Percentiles rank a stretch among this genome's conserved stretches.
These are phyloP conservation scores for Orbilia blumenaviensis DNA, from an alignment of 2,329 filamentous ascomycete species.

Conservation along the genomic window DNA sequence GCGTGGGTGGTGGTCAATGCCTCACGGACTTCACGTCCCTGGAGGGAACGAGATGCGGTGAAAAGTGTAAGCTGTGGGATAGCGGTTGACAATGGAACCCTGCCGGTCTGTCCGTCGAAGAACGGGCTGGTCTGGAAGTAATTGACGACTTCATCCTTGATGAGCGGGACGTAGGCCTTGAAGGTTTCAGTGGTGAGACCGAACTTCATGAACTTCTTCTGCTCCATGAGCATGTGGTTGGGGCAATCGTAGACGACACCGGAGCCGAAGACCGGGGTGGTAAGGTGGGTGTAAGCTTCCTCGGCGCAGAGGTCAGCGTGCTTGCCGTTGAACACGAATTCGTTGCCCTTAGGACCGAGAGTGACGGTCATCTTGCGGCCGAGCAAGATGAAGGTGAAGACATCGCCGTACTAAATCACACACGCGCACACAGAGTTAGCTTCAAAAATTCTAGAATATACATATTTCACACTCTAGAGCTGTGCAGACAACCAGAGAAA, in stretches of 20 bases:
- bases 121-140: constrained; percentile 69
- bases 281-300: constrained; percentile 84
- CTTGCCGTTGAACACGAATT: constrained; percentile 92
- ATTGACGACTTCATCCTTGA: constrained; percentile 73
- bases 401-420: constrained; percentile 76
- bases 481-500: too few species aligned
- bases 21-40: constrained; percentile 78
- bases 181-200: constrained; percentile 79
- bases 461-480: neutral
- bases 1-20: constrained; percentile 77
- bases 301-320: constrained; percentile 88
- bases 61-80: constrained; percentile 83
- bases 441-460: too few species aligned
- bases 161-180: constrained; percentile 75
- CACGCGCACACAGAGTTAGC: too few species aligned
- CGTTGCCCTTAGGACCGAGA: constrained; percentile 81
- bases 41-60: constrained; percentile 78
- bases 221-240: constrained; percentile 85
- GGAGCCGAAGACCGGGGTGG: constrained; percentile 75
- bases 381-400: constrained; percentile 87
- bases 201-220: constrained; percentile 90
- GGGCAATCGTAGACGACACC: constrained; percentile 86
- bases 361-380: constrained; percentile 90
- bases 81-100: constrained; percentile 71
- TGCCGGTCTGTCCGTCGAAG: constrained; percentile 70